Evolutionary conservation across 73 alveolate species (phyloP), one percentile per base, ranked within the genome.

Genomic region (Symbiodinium pilosum): DNA sequence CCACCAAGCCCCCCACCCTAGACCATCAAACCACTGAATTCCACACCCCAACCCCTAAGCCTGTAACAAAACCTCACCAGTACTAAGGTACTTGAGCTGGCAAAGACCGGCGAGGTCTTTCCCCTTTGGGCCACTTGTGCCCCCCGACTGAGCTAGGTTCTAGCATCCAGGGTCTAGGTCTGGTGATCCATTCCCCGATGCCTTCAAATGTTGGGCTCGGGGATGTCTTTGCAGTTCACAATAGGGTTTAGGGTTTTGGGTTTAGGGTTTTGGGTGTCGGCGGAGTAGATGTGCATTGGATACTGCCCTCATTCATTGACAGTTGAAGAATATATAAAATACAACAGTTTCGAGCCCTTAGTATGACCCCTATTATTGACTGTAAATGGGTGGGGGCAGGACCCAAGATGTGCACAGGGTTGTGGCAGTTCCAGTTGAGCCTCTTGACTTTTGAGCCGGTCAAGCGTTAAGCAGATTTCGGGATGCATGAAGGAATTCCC

Each of bases 51-150:
- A 56, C 5, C 73, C 73, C 73, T 56, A 56, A 56, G 21, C 73
- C 73, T 20, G 5, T 32, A 56, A 56, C 26, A 16, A 5, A 8
- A 56, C 3, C 34, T 11, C 32, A 30, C 73, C 73, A 54, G 73
- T 8, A 26, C 73, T 16, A 0, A 64, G 81, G 81, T 38, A 38
- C 81, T 64, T 9, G 2, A 28, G 81, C 81, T 64, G 21, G 88
- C 97, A 18, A 69, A 24, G 51, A 21, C 47, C 77, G 97, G 97
- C 54, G 97, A 91, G 83, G 88, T 91, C 34, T 91, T 69, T 81
- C 97, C 97, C 0, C 51, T 91, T 21, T 91, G 97, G 97, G 87
- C 89, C 41, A 91, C 97, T 41, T 91, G 97, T 69, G 97, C 85
- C 39, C 59, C 21, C 59, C 59, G 21, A 14, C 59, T 14, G 21